Percentiles rank a stretch among this genome's conserved stretches.
Conservation (phyloP, 176 grass and related monocot species). For the Themeda triandra region DNA sequence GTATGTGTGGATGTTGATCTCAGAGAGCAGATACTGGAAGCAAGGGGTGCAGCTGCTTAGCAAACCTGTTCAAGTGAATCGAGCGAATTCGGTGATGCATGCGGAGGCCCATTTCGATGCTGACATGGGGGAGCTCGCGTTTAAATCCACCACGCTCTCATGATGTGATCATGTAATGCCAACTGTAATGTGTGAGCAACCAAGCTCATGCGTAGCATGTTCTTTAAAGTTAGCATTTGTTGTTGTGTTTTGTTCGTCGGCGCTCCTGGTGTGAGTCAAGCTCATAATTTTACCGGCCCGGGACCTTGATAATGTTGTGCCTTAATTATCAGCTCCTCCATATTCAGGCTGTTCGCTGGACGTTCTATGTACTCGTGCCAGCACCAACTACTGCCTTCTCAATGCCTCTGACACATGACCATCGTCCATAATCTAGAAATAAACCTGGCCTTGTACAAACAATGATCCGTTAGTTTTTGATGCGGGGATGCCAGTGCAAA, state of each 20-base stretch:
- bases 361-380: too few species aligned
- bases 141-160: conserved; percentile 27
- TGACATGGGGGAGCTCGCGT: conserved; percentile 40
- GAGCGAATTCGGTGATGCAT: too few species aligned
- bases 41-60: conserved; percentile 84
- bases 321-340: too few species aligned
- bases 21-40: conserved; percentile 86
- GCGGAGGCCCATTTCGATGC: conserved; percentile 56
- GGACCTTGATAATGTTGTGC: too few species aligned
- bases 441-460: too few species aligned
- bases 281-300: background rate
- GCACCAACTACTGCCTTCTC: too few species aligned
- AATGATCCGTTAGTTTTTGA: too few species aligned
- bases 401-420: too few species aligned
- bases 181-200: background rate
- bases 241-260: background rate
- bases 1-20: conserved; percentile 12
- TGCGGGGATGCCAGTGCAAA: too few species aligned
- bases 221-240: background rate
- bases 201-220: background rate
- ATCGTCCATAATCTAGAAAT: too few species aligned
- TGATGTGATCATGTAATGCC: background rate
- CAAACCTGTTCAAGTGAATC: conserved; percentile 23
- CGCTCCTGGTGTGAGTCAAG: background rate
- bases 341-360: too few species aligned